These are phyloP conservation scores for Ceratobasidium sp. DNA, from an alignment of 1,284 basidiomycete species.

Conservation along the genomic window DNA sequence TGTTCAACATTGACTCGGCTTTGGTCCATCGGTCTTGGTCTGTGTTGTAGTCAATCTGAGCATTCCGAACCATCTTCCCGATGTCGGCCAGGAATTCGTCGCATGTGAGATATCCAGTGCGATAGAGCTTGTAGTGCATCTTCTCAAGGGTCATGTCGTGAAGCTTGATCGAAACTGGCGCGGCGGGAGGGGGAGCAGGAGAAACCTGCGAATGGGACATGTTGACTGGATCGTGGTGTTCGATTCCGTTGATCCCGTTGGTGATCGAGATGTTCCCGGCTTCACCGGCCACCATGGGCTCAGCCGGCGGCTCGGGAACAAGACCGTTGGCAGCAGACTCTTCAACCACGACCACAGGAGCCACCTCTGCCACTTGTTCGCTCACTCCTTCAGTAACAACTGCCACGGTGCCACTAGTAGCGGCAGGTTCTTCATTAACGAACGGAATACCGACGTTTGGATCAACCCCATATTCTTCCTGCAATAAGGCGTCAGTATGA, in stretches of 20 bases:
- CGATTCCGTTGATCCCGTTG: slow-evolving; percentile 55
- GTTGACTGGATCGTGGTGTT: slow-evolving; percentile 17
- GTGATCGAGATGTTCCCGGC: slow-evolving; percentile 31
- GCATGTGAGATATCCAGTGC: slow-evolving; percentile 89
- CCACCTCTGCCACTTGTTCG: background rate
- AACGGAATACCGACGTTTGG: slow-evolving; percentile 55
- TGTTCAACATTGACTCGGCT: slow-evolving; percentile 91
- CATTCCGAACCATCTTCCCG: slow-evolving; percentile 90
- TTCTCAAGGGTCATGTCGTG: slow-evolving; percentile 92
- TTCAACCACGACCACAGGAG: slow-evolving; percentile 5
- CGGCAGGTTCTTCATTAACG: slow-evolving; percentile 11
- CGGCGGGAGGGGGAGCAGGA: slow-evolving; percentile 58
- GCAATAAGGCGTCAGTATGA: too few species aligned
- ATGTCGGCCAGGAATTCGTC: slow-evolving; percentile 91
- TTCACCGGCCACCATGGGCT: slow-evolving; percentile 1
- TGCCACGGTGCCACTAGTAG: background rate
- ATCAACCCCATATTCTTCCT: slow-evolving; percentile 83
- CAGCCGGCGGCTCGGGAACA: background rate
- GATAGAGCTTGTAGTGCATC: slow-evolving; percentile 90
- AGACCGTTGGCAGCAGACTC: background rate
- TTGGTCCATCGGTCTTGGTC: slow-evolving; percentile 85
- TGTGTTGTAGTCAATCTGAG: slow-evolving; percentile 72
- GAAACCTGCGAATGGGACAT: slow-evolving; percentile 54
- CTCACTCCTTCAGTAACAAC: background rate
- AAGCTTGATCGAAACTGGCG: slow-evolving; percentile 58